phyloP scores from a whole-genome alignment of 2,329 filamentous ascomycete genomes.

The Xylariaceae sp. region DNA sequence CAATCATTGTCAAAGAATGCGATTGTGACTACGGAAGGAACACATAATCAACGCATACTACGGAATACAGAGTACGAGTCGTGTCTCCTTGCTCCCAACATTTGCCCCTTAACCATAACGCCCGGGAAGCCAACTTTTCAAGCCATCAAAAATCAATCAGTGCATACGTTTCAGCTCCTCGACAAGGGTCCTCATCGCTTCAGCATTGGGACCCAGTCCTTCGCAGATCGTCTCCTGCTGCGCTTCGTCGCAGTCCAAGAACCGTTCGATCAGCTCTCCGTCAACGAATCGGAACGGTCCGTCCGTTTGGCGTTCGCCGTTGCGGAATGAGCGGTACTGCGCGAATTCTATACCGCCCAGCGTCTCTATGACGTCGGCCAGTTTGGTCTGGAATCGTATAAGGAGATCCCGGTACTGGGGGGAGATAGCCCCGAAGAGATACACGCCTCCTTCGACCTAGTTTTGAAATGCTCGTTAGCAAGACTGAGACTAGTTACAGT shows the following conservation, averaged over 20 bases:
- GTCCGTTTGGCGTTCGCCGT: constrained; percentile 61
- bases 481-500: background rate
- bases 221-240: constrained; percentile 49
- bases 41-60: too few species aligned
- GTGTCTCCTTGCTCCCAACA: too few species aligned
- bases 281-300: constrained; percentile 86
- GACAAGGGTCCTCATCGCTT: constrained; percentile 56
- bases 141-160: constrained; percentile 37
- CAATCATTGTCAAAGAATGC: too few species aligned
- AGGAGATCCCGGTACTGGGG: constrained; percentile 70
- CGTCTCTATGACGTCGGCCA: constrained; percentile 61
- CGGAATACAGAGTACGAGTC: too few species aligned
- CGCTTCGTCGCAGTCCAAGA: constrained; percentile 64
- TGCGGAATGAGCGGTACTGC: constrained; percentile 77
- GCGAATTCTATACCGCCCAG: constrained; percentile 73
- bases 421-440: constrained; percentile 78
- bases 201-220: constrained; percentile 55
- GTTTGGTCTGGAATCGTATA: constrained; percentile 69
- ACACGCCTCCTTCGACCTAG: constrained; percentile 84
- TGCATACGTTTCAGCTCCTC: constrained; percentile 60
- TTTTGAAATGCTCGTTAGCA: constrained; percentile 9
- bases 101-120: too few species aligned
- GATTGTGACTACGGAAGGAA: too few species aligned
- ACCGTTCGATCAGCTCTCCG: constrained; percentile 82
- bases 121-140: too few species aligned